Evolutionary conservation across 2,329 filamentous ascomycete genomes (phyloP).

Genomic region (Ceratocystis huliohia): DNA sequence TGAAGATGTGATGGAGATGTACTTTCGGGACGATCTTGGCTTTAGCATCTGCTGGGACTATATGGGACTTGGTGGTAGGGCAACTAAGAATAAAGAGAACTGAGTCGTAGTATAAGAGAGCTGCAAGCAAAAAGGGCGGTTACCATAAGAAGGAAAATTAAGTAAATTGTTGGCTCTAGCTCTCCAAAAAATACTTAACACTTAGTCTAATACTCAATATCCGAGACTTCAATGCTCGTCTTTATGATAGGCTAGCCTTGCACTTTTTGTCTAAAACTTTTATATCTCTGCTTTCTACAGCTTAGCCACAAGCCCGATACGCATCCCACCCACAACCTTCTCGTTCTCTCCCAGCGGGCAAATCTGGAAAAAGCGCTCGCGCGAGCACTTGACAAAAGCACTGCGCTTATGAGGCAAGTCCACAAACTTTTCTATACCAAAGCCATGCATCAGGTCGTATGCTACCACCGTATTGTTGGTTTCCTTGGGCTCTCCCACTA

Average conservation of each 20-base stretch:
- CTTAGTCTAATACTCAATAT: no score
- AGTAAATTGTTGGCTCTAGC: no score
- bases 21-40: conserved; percentile 57
- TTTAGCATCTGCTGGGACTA: conserved; percentile 47
- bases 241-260: background rate
- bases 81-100: background rate
- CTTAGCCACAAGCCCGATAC: conserved; percentile 42
- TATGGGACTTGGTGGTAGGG: conserved; percentile 34
- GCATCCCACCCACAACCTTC: conserved; percentile 42
- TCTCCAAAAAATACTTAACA: no score
- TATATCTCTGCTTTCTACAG: conserved; percentile 28
- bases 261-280: background rate
- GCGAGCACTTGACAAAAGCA: conserved; percentile 50
- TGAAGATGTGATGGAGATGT: conserved; percentile 47
- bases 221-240: background rate
- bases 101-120: background rate
- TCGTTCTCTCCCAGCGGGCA: conserved; percentile 46
- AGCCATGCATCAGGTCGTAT: conserved; percentile 63
- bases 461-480: conserved; percentile 57
- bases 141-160: background rate
- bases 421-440: conserved; percentile 58
- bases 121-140: no score
- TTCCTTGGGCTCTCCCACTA: conserved; percentile 59
- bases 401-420: conserved; percentile 61
- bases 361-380: conserved; percentile 58